Evolutionary conservation across 129 eudicot genomes (phyloP).

Genomic region (Saposhnikovia divaricata): DNA sequence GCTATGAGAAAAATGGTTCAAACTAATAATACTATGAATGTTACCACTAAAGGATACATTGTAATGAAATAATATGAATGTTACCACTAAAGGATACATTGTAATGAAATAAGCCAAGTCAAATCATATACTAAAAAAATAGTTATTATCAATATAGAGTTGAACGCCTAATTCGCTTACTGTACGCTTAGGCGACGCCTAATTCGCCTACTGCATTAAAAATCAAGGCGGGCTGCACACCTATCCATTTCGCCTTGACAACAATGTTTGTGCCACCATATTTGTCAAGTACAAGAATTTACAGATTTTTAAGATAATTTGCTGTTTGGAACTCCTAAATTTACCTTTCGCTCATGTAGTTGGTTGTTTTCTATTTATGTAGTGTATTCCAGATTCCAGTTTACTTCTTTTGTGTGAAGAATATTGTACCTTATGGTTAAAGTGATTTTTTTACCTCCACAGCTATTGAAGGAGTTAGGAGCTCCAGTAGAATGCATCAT

Average conservation of each 20-base stretch:
- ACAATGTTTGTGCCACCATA: not conserved
- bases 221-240: not conserved
- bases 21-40: too few relatives aligned
- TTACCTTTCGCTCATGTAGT: not conserved
- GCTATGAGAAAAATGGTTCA: not conserved
- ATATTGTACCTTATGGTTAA: constrained; percentile 13
- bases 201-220: too few relatives aligned
- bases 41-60: too few relatives aligned
- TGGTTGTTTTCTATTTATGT: not conserved
- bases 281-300: not conserved
- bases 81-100: not conserved
- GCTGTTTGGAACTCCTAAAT: not conserved
- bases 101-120: not conserved
- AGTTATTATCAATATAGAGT: too few relatives aligned
- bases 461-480: constrained; percentile 92
- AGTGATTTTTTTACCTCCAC: constrained; percentile 8
- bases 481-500: constrained; percentile 92
- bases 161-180: not conserved
- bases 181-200: not conserved
- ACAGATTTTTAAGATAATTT: not conserved
- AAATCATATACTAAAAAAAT: too few relatives aligned
- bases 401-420: not conserved
- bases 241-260: not conserved
- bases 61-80: not conserved
- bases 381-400: not conserved